Percentiles rank a stretch among this genome's conserved stretches.
These are phyloP conservation scores for Fraxinus sp. DNA, from an alignment of 305 asterid genomes.

Conservation along the genomic window DNA sequence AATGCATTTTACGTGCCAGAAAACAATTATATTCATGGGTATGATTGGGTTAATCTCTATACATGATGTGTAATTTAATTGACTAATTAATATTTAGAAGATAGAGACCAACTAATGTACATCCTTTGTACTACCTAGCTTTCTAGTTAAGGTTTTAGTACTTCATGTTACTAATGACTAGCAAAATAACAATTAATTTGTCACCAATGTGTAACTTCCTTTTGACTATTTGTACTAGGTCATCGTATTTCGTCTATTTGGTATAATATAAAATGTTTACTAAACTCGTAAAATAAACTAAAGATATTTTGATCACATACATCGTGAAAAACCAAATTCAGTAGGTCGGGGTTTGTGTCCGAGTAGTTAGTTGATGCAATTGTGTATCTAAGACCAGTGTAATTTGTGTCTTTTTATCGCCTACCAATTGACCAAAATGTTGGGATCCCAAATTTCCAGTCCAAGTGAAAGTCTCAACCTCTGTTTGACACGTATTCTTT, in stretches of 20 bases:
- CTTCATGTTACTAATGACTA: neutral
- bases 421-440: neutral
- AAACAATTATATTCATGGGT: slow-evolving; percentile 29
- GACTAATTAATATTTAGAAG: slow-evolving; percentile 7
- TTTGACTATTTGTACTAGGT: neutral
- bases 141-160: neutral
- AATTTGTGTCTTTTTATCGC: too few species aligned
- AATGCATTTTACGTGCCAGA: slow-evolving; percentile 32
- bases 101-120: slow-evolving; percentile 5
- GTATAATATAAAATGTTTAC: neutral
- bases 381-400: too few species aligned
- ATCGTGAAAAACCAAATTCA: neutral
- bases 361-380: neutral
- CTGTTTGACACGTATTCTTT: too few species aligned
- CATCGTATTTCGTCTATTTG: neutral
- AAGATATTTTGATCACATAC: neutral
- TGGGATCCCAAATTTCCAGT: neutral
- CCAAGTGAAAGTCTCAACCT: neutral
- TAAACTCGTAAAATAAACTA: neutral
- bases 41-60: slow-evolving; percentile 45
- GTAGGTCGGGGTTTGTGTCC: neutral
- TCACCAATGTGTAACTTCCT: neutral
- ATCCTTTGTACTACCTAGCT: slow-evolving; percentile 1
- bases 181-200: slow-evolving; percentile 3
- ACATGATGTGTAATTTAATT: slow-evolving; percentile 18